These are phyloP conservation scores for Pseudohalonectria lignicola DNA, from an alignment of 2,329 filamentous ascomycete genomes.

Conservation along the genomic window DNA sequence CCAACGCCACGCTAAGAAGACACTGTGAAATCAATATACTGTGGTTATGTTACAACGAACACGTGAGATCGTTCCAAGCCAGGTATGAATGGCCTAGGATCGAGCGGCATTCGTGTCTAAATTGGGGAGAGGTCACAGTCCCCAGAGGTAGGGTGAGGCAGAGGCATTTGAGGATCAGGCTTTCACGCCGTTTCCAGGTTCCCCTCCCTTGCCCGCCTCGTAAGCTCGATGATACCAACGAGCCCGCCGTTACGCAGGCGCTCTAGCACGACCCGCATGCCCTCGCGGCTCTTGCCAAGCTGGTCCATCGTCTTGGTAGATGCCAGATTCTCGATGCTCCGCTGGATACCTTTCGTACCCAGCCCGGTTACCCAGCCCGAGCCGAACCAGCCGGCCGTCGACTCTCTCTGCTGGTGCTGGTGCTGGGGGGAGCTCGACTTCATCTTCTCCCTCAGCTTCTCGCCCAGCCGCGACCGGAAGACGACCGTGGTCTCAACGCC, in stretches of 20 bases:
- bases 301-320: slow-evolving; percentile 68
- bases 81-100: too few relatives aligned
- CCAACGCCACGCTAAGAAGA: background rate
- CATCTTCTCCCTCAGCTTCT: slow-evolving; percentile 48
- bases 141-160: background rate
- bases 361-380: slow-evolving; percentile 37
- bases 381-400: slow-evolving; percentile 19
- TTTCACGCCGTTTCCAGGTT: background rate
- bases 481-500: slow-evolving; percentile 65
- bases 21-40: background rate
- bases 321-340: slow-evolving; percentile 69
- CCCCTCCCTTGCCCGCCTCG: slow-evolving; percentile 29
- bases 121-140: background rate
- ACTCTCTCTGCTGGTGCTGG: slow-evolving; percentile 12
- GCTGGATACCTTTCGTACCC: slow-evolving; percentile 62
- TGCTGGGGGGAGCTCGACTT: slow-evolving; percentile 26
- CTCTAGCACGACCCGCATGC: slow-evolving; percentile 73
- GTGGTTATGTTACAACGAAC: too few relatives aligned
- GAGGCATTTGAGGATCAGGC: background rate
- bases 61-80: too few relatives aligned
- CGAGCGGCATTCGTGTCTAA: background rate
- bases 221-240: slow-evolving; percentile 45
- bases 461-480: slow-evolving; percentile 61
- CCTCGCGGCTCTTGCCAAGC: slow-evolving; percentile 69
- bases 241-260: slow-evolving; percentile 49